These are phyloP conservation scores for Musa acuminata DNA, from an alignment of 176 grass and related monocot genomes.

Conservation along the genomic window DNA sequence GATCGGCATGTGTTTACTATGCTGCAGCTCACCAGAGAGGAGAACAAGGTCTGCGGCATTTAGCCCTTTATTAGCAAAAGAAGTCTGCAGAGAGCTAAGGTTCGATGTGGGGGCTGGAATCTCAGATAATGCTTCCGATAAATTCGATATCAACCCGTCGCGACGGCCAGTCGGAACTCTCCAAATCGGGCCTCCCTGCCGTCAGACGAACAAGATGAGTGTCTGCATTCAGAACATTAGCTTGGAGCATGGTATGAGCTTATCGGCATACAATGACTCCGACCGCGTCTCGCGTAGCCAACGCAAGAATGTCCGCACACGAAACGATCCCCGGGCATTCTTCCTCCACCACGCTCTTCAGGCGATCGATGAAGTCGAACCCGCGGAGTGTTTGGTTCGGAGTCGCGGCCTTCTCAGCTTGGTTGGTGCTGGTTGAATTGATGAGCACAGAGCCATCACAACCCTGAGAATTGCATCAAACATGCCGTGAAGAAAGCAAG, in stretches of 20 bases:
- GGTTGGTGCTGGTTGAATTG: conserved; percentile 36
- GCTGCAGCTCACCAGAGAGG: conserved; percentile 51
- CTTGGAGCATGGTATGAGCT: neutral
- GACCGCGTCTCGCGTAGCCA: conserved; percentile 72
- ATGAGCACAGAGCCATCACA: conserved; percentile 85
- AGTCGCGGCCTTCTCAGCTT: conserved; percentile 56
- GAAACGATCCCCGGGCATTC: conserved; percentile 95
- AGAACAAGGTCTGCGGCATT: conserved; percentile 59
- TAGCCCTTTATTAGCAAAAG: conserved; percentile 66
- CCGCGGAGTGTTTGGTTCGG: conserved; percentile 76
- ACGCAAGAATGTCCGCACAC: conserved; percentile 72
- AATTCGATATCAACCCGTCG: conserved; percentile 61
- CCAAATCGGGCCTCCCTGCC: conserved; percentile 80
- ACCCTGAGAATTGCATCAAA: conserved; percentile 32
- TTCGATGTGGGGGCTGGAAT: conserved; percentile 58
- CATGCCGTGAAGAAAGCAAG: neutral
- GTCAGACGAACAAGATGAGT: neutral
- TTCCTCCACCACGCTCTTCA: conserved; percentile 62
- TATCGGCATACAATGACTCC: conserved; percentile 36
- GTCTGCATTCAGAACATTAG: too few relatives aligned
- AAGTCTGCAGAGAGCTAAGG: conserved; percentile 46
- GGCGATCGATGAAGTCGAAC: conserved; percentile 53
- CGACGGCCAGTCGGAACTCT: conserved; percentile 72
- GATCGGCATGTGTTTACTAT: too few relatives aligned
- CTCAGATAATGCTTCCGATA: conserved; percentile 50